A percentile compares a stretch with the other conserved stretches of the same genome.
These are phyloP conservation scores for Rubia tinctorum DNA, from an alignment of 305 asterid genomes.

Conservation along the genomic window DNA sequence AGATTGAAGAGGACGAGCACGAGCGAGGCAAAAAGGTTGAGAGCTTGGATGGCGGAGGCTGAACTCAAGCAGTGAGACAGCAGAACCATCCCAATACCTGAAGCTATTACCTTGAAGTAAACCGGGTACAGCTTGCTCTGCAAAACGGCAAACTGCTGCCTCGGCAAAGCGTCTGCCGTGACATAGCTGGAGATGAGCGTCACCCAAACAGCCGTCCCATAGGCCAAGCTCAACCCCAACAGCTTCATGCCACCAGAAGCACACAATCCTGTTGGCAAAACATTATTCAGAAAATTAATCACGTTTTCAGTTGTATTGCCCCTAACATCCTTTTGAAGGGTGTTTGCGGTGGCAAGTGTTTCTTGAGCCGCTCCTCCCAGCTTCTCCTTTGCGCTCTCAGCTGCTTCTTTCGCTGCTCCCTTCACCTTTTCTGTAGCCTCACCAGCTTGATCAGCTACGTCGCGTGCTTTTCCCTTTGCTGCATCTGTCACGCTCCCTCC, in stretches of 20 bases:
- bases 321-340: conserved; percentile 18
- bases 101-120: too few species aligned
- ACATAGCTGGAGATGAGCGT: too few species aligned
- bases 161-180: too few species aligned
- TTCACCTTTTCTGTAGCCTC: too few species aligned
- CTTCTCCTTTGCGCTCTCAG: not conserved
- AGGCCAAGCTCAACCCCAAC: too few species aligned
- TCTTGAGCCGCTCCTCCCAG: conserved; percentile 15
- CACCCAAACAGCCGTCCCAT: too few species aligned
- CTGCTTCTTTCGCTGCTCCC: too few species aligned
- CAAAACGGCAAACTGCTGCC: too few species aligned
- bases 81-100: too few species aligned
- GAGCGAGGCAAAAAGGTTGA: conserved; percentile 39
- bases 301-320: conserved; percentile 11
- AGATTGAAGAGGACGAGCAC: conserved; percentile 40
- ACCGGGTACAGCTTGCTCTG: too few species aligned
- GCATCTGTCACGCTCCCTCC: conserved; percentile 17
- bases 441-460: conserved; percentile 14
- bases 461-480: conserved; percentile 14
- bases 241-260: not conserved
- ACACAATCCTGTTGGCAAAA: conserved; percentile 26
- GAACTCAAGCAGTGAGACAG: conserved; percentile 8
- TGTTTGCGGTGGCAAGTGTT: conserved; percentile 16
- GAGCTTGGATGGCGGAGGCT: conserved; percentile 7
- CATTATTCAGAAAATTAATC: conserved; percentile 17